phyloP scores from a whole-genome alignment of 345 rosid genomes.

The Sonneratia caseolaris region DNA sequence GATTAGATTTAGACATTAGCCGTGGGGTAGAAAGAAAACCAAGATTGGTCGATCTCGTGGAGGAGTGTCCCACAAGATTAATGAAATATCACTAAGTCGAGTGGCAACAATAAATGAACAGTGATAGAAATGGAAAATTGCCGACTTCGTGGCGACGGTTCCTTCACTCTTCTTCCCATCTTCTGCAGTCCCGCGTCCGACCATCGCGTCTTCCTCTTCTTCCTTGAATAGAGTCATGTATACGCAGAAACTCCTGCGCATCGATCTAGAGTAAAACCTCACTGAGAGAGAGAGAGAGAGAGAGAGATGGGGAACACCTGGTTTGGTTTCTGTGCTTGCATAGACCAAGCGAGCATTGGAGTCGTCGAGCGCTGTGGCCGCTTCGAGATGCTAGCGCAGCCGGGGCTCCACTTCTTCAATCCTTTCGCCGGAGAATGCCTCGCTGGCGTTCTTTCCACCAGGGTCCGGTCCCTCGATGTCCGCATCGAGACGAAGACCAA shows the following conservation, averaged over 20 bases:
- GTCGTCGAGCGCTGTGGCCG: constrained; percentile 89
- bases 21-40: too few species aligned
- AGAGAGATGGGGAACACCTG: constrained; percentile 48
- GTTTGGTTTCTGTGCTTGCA: constrained; percentile 45
- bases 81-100: too few species aligned
- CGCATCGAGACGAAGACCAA: constrained; percentile 91
- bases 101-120: too few species aligned
- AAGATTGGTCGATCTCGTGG: too few species aligned
- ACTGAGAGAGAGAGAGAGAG: neutral
- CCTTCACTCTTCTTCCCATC: neutral
- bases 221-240: neutral
- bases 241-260: neutral
- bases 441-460: constrained; percentile 82
- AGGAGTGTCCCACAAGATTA: too few species aligned
- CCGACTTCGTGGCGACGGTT: neutral
- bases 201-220: neutral
- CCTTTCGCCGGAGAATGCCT: constrained; percentile 65
- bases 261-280: neutral
- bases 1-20: too few species aligned
- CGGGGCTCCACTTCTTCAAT: constrained; percentile 70
- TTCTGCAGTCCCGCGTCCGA: neutral
- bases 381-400: constrained; percentile 71
- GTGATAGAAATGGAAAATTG: neutral
- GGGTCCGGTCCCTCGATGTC: constrained; percentile 81
- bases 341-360: constrained; percentile 82